Base-by-base conservation (phyloP, 345 rosid genomes). In the Jatropha curcas region DNA sequence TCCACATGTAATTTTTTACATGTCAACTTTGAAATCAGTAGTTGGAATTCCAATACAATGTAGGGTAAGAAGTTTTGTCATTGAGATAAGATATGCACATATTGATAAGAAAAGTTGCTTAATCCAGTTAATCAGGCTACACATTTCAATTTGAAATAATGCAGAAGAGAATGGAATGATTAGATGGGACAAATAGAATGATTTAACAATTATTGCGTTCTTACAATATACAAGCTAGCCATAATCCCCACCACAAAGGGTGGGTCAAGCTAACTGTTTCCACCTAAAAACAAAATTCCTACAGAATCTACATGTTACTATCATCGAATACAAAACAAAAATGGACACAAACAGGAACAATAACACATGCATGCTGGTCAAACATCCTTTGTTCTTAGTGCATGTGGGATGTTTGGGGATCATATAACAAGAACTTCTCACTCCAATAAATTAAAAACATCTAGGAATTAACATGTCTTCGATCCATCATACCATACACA, bases 361-460 rank as follows among this genome's bases (percentile, higher is more conserved):
- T 24, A 14, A n/a, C 58, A 58, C 65, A 57, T 45, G 48, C 58
- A 43, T 41, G 58, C 4, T 28, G 31, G 46, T 57, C 58, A 58
- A 45, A 45, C 39, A 52, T 53, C 33, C 51, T 16, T n/a, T 9
- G 55, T 17, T 64, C n/a, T 20, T 5, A 22, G 5, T 33, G 34
- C 60, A 74, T 25, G 60, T 27, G 73, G 37, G 39, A 50, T 74
- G 59, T 60, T 50, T 48, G 63, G 65, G 72, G 53, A 7, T 68
- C 65, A 59, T 31, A 20, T 2, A 17, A 3, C n/a, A n/a, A n/a
- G n/a, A 28, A 22, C 27, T 33, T 71, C 31, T 22, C 34, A 35
- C 24, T 73, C 33, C 59, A 41, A 57, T 50, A 16, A 20, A 55
- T 16, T 5, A 57, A 16, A 27, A 27, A 27, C 59, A 43, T 41